Conservation (phyloP, 139 green algal species). For the Pleodorina starrii region DNA sequence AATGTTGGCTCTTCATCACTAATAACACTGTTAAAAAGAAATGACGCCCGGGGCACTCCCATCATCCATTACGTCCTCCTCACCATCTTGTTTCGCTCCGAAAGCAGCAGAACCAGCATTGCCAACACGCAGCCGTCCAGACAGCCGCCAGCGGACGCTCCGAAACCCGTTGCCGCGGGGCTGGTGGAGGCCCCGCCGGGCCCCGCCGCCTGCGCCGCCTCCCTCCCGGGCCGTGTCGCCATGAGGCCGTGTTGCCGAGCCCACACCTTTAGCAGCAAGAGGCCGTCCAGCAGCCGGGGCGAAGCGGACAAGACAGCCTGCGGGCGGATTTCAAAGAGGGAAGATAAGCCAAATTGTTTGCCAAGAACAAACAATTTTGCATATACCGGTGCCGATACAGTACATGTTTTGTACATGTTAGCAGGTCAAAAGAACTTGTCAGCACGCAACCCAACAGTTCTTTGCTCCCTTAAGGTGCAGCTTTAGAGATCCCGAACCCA, state of each 20-base stretch:
- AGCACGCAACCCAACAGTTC: too few relatives aligned
- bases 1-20: too few relatives aligned
- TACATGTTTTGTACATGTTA: too few relatives aligned
- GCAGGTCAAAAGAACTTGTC: too few relatives aligned
- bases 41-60: too few relatives aligned
- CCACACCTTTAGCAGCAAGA: slow-evolving; percentile 84
- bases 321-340: slow-evolving; percentile 40
- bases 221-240: neutral
- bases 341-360: neutral
- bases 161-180: neutral
- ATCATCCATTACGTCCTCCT: slow-evolving; percentile 18
- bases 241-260: slow-evolving; percentile 67
- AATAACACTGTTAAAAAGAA: too few relatives aligned
- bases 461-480: too few relatives aligned
- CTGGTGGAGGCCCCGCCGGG: neutral
- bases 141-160: slow-evolving; percentile 55
- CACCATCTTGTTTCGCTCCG: slow-evolving; percentile 65
- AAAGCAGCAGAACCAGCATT: slow-evolving; percentile 73
- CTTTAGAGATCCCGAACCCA: too few relatives aligned
- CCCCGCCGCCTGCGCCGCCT: neutral
- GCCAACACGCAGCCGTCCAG: slow-evolving; percentile 69
- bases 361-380: too few relatives aligned
- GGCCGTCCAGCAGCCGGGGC: slow-evolving; percentile 62
- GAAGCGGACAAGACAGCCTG: slow-evolving; percentile 41
- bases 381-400: too few relatives aligned